Evolutionary conservation across 345 rosid species (phyloP).

Genomic region (Lepidium sativum): DNA sequence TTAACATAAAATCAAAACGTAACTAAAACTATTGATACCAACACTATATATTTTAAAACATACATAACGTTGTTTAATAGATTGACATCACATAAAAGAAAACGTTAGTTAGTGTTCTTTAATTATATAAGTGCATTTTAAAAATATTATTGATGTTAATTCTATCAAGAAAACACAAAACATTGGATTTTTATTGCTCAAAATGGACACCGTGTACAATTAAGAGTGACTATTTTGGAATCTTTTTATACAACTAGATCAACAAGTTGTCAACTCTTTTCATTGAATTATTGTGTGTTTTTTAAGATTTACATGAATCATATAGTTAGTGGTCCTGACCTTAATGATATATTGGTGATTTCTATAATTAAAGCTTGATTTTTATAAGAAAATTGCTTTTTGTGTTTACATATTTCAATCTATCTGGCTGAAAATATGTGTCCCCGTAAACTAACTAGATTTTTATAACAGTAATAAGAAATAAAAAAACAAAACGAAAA

Average conservation of each 20-base stretch:
- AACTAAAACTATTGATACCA: background rate
- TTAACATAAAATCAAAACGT: background rate
- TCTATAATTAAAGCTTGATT: background rate
- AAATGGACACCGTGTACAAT: background rate
- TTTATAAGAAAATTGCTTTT: background rate
- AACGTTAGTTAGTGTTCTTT: background rate
- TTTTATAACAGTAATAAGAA: too few species aligned
- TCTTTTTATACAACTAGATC: constrained; percentile 21
- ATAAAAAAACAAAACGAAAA: too few species aligned
- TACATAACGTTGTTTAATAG: background rate
- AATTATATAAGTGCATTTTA: background rate
- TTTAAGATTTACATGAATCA: constrained; percentile 3
- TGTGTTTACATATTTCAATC: background rate
- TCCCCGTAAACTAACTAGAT: too few species aligned
- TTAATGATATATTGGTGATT: background rate
- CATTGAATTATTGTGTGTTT: constrained; percentile 8
- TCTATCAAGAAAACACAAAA: too few species aligned
- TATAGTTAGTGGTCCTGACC: constrained; percentile 19
- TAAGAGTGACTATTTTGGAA: background rate
- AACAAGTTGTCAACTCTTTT: constrained; percentile 28
- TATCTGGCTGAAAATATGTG: background rate
- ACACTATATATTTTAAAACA: background rate
- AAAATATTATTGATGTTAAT: background rate
- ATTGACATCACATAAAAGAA: background rate
- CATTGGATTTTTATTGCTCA: constrained; percentile 2